Percentiles rank a stretch among this genome's conserved stretches.
Evolutionary conservation across 768 basidiomycete genomes (phyloP).

Genomic region (Kwoniella dejecticola): DNA sequence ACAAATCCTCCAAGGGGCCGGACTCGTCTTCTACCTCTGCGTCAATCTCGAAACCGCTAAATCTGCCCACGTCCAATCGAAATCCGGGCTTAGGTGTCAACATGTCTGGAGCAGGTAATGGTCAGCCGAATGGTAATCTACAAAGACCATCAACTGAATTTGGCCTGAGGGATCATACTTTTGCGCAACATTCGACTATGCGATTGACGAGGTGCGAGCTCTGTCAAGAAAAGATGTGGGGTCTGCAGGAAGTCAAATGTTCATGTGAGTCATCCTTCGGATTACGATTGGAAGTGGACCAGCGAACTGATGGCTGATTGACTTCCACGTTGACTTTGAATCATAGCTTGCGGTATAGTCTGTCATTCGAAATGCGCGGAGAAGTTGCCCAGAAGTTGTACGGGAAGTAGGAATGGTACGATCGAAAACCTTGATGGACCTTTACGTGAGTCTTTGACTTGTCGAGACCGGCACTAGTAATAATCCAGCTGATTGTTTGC

Average conservation of each 20-base stretch:
- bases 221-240: conserved; percentile 98
- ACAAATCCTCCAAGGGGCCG: conserved; percentile 56
- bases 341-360: conserved; percentile 74
- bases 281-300: neutral
- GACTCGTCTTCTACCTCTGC: conserved; percentile 43
- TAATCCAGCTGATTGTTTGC: conserved; percentile 13
- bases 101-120: neutral
- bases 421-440: conserved; percentile 51
- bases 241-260: conserved; percentile 84
- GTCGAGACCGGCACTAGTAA: neutral
- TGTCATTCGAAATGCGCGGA: conserved; percentile 84
- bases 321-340: neutral
- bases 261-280: conserved; percentile 63
- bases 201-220: conserved; percentile 91
- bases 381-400: conserved; percentile 68
- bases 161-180: conserved; percentile 68
- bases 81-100: conserved; percentile 18
- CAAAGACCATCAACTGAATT: conserved; percentile 49
- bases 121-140: neutral
- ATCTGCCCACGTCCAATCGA: conserved; percentile 30
- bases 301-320: neutral
- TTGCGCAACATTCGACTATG: conserved; percentile 84
- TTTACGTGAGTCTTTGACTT: conserved; percentile 31
- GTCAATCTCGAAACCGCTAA: conserved; percentile 52
- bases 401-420: conserved; percentile 51